Conservation (phyloP, 2,329 filamentous ascomycete species). For the Penicillium sp. region DNA sequence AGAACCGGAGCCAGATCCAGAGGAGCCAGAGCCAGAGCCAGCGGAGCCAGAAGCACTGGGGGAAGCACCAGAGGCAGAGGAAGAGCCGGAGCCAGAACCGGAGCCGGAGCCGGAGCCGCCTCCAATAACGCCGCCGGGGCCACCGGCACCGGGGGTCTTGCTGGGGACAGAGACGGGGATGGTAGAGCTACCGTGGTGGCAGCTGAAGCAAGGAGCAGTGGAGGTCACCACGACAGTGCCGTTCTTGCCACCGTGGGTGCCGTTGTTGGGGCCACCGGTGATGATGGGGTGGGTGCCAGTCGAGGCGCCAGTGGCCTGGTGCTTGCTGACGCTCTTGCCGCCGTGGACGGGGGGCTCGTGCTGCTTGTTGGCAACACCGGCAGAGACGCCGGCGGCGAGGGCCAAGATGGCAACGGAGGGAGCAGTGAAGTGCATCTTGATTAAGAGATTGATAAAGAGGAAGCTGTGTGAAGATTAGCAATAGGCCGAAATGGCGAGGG, state of each 20-base stretch:
- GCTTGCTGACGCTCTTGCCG: slow-evolving; percentile 7
- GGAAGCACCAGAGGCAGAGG: background rate
- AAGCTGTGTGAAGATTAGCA: slow-evolving; percentile 15
- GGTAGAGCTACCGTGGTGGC: slow-evolving; percentile 2
- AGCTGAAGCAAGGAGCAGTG: slow-evolving; percentile 8
- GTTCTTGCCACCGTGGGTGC: slow-evolving; percentile 7
- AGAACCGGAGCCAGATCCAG: background rate
- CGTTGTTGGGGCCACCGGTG: slow-evolving; percentile 15
- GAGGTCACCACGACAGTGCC: slow-evolving; percentile 14
- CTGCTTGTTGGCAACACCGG: slow-evolving; percentile 7
- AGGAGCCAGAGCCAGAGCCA: background rate
- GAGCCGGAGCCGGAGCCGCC: background rate
- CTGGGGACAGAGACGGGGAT: slow-evolving; percentile 5
- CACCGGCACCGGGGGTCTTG: background rate
- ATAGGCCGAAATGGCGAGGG: background rate
- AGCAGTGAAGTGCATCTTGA: slow-evolving; percentile 35
- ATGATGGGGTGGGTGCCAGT: slow-evolving; percentile 20
- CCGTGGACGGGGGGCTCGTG: slow-evolving; percentile 17
- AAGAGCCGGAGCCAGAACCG: background rate
- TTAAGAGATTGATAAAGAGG: slow-evolving; percentile 10
- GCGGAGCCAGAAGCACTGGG: background rate
- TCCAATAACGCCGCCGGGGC: background rate
- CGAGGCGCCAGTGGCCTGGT: background rate
- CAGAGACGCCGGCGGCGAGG: slow-evolving; percentile 19
- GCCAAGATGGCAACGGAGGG: slow-evolving; percentile 21